These are phyloP conservation scores for Lasiodiplodia theobromae DNA, from an alignment of 2,329 filamentous ascomycete genomes.

Conservation along the genomic window DNA sequence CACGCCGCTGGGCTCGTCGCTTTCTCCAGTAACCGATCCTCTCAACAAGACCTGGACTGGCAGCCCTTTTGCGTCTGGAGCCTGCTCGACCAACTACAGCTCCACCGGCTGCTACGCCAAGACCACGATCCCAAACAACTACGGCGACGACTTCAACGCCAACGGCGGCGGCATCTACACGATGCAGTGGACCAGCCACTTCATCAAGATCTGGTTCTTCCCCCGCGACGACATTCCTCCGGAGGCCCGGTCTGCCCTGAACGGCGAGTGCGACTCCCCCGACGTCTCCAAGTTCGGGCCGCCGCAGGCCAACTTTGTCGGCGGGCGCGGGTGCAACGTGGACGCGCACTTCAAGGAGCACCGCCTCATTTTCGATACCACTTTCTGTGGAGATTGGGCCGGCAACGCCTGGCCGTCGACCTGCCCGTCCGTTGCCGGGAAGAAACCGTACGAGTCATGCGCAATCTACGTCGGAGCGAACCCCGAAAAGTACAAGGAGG, in stretches of 20 bases:
- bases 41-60: background rate
- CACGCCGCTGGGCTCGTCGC: background rate
- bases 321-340: slow-evolving; percentile 42
- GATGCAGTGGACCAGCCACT: slow-evolving; percentile 36
- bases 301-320: slow-evolving; percentile 68
- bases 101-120: slow-evolving; percentile 33
- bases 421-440: slow-evolving; percentile 53
- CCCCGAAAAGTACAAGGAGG: slow-evolving; percentile 34
- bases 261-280: slow-evolving; percentile 46
- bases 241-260: slow-evolving; percentile 50
- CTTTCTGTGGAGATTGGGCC: slow-evolving; percentile 67
- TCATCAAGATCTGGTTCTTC: slow-evolving; percentile 39
- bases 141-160: slow-evolving; percentile 34
- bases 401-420: slow-evolving; percentile 69
- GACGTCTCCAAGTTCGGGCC: slow-evolving; percentile 69
- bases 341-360: slow-evolving; percentile 47
- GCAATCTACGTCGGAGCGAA: slow-evolving; percentile 35
- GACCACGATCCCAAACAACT: slow-evolving; percentile 22
- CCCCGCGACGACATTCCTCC: slow-evolving; percentile 38
- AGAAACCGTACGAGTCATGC: slow-evolving; percentile 36
- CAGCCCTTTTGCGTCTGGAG: background rate
- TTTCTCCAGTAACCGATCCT: background rate
- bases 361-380: slow-evolving; percentile 49
- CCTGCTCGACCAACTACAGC: slow-evolving; percentile 35
- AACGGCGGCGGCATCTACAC: slow-evolving; percentile 44